Percentiles rank a stretch among this genome's conserved stretches.
Conservation (phyloP, 345 rosid genomes). For the Salix viminalis region DNA sequence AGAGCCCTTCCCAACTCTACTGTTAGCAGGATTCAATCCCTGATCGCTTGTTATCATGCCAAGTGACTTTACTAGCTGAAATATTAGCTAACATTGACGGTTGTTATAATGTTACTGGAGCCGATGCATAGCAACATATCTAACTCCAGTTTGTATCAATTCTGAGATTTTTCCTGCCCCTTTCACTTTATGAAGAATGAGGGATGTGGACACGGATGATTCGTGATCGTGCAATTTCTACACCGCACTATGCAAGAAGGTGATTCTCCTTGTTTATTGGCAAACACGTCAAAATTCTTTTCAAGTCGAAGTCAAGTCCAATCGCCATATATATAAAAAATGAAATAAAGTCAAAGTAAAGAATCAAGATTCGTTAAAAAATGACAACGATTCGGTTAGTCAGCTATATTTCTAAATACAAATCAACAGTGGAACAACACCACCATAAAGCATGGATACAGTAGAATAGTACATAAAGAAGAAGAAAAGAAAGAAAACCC, state of each 20-base stretch:
- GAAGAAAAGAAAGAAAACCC: conserved; percentile 4
- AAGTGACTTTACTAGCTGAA: background rate
- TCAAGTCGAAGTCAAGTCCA: background rate
- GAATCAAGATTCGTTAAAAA: background rate
- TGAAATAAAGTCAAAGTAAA: background rate
- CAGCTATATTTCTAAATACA: background rate
- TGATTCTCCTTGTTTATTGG: no score
- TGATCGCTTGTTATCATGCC: no score
- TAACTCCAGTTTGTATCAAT: background rate
- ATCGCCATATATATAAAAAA: no score
- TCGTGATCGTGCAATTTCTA: no score
- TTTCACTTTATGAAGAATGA: background rate
- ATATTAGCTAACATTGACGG: background rate
- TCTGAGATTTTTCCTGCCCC: background rate
- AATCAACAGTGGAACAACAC: background rate
- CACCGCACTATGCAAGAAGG: no score
- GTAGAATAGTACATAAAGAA: background rate
- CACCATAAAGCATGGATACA: background rate
- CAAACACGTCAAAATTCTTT: background rate
- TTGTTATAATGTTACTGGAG: background rate
- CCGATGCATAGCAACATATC: background rate
- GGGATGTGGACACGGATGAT: background rate
- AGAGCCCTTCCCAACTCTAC: no score
- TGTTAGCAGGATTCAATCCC: no score
- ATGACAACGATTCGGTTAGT: background rate